phyloP scores from a whole-genome alignment of 352 stramenopile genomes.

The Pseudoperonospora humuli region DNA sequence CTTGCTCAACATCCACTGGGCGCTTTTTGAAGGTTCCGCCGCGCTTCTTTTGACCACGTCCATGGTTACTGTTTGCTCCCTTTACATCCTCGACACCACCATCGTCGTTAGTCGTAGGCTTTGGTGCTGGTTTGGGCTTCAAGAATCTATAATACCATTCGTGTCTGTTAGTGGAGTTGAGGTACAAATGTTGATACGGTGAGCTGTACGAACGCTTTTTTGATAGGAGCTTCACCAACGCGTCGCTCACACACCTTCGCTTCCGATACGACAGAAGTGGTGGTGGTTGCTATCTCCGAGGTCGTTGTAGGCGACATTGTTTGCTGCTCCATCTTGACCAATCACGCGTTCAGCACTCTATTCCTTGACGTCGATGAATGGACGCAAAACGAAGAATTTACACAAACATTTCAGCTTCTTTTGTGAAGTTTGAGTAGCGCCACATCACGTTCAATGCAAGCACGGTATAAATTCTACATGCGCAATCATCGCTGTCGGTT shows the following conservation, averaged over 20 bases:
- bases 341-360: no score
- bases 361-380: slow-evolving; percentile 10
- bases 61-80: slow-evolving; percentile 6
- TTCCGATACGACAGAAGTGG: slow-evolving; percentile 1
- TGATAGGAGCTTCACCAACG: slow-evolving; percentile 35
- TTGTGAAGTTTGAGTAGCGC: no score
- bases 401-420: no score
- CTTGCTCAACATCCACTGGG: slow-evolving; percentile 48
- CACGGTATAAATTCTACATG: no score
- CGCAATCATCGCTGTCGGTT: no score
- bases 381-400: slow-evolving; percentile 5
- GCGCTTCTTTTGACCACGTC: slow-evolving; percentile 28
- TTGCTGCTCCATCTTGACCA: slow-evolving; percentile 10
- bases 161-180: neutral
- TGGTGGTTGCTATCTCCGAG: neutral
- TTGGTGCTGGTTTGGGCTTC: slow-evolving; percentile 34
- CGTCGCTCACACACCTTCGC: slow-evolving; percentile 5
- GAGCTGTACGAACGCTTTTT: slow-evolving; percentile 32
- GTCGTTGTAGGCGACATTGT: neutral
- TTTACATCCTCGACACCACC: neutral
- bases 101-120: neutral
- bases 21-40: slow-evolving; percentile 85
- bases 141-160: slow-evolving; percentile 37
- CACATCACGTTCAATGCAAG: no score
- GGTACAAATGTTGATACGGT: neutral